A percentile compares a stretch with the other conserved stretches of the same genome.
These are phyloP conservation scores for Brassica nigra DNA, from an alignment of 345 rosid genomes.

Conservation along the genomic window DNA sequence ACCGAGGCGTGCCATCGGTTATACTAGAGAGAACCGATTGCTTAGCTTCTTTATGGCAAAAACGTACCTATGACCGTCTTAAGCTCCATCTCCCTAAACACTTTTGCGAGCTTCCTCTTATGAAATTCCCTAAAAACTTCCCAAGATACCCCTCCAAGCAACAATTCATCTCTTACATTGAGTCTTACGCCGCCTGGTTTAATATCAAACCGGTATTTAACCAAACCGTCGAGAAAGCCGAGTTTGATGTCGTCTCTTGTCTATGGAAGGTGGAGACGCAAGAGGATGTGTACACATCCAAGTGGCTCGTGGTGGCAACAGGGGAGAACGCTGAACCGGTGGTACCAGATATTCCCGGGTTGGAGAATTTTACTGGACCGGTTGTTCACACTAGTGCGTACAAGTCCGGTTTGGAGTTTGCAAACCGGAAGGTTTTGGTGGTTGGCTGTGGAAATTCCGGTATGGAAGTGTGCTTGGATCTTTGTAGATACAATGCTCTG, in stretches of 20 bases:
- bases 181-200: constrained; percentile 71
- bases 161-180: constrained; percentile 74
- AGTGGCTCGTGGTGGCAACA: constrained; percentile 77
- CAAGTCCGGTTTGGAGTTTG: constrained; percentile 60
- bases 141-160: constrained; percentile 77
- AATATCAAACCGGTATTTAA: constrained; percentile 62
- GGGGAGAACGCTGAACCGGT: constrained; percentile 88
- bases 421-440: constrained; percentile 60
- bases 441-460: constrained; percentile 91
- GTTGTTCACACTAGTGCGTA: constrained; percentile 65
- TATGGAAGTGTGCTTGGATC: constrained; percentile 88
- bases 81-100: constrained; percentile 88
- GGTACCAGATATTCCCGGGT: constrained; percentile 61
- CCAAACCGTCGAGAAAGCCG: constrained; percentile 58
- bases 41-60: constrained; percentile 85
- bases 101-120: constrained; percentile 75
- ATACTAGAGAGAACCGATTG: constrained; percentile 74
- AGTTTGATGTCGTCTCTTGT: constrained; percentile 52
- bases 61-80: constrained; percentile 80
- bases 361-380: constrained; percentile 51
- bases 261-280: constrained; percentile 68
- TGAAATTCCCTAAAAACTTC: constrained; percentile 62
- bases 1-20: constrained; percentile 62
- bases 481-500: constrained; percentile 58
- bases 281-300: constrained; percentile 54